Conservation (phyloP, 2,329 filamentous ascomycete species). For the Fusarium sororula region DNA sequence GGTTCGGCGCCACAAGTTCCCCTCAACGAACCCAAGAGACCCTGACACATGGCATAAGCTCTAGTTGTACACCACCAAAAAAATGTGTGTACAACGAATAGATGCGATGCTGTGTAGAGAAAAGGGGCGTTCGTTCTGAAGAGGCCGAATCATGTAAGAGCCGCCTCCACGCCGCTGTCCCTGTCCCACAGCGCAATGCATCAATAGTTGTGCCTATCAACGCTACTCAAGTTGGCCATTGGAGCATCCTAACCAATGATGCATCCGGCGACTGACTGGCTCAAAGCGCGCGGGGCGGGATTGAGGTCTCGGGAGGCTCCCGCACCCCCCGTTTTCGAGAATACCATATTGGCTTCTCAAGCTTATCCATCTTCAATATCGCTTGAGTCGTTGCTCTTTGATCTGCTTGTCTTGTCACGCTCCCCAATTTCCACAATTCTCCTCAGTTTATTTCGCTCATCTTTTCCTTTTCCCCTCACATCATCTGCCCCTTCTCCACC, state of each 20-base stretch:
- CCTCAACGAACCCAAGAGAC: neutral
- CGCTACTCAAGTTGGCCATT: neutral
- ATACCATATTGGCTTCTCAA: constrained; percentile 16
- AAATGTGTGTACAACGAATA: neutral
- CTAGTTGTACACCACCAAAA: constrained; percentile 11
- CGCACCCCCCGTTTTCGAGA: constrained; percentile 29
- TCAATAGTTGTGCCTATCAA: constrained; percentile 13
- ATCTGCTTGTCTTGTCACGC: neutral
- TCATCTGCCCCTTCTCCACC: constrained; percentile 11
- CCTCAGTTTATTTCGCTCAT: neutral
- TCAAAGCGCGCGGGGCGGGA: constrained; percentile 31
- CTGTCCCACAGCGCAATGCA: constrained; percentile 16
- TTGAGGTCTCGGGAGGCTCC: constrained; percentile 37
- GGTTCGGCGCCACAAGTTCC: constrained; percentile 22
- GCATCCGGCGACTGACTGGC: constrained; percentile 22
- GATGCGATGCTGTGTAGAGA: constrained; percentile 2
- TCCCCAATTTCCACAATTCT: neutral
- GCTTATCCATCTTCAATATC: constrained; percentile 9
- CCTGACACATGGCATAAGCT: constrained; percentile 26
- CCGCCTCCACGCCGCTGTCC: constrained; percentile 6
- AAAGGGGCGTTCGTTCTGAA: neutral
- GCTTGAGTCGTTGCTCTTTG: neutral
- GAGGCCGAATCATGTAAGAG: constrained; percentile 15
- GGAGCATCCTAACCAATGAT: constrained; percentile 24
- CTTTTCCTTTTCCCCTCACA: constrained; percentile 3